Evolutionary conservation across 108 stramenopile genomes (phyloP).

Genomic region (Conticribra guillardii): DNA sequence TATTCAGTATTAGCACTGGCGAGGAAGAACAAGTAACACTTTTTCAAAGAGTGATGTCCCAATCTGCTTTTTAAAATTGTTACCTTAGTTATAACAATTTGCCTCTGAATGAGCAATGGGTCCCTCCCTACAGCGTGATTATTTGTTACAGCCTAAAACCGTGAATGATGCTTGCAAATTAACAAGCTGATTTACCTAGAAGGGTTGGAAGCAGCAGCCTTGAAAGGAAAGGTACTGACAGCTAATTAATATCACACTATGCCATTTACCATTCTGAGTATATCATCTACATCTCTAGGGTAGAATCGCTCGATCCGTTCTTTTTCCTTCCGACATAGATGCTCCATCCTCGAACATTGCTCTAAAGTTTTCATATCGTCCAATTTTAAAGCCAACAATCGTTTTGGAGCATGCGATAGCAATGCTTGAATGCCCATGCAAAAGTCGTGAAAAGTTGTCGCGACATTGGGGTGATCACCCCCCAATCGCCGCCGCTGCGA

Average conservation of each 20-base stretch:
- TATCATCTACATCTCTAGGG: conserved; percentile 58
- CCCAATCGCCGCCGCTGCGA: conserved; percentile 31
- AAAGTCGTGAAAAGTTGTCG: conserved; percentile 47
- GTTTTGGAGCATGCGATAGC: conserved; percentile 59
- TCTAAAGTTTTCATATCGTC: conserved; percentile 48
- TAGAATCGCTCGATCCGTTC: conserved; percentile 70
- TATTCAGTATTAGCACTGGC: no score
- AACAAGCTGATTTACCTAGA: no score
- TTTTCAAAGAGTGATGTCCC: no score
- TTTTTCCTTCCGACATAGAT: conserved; percentile 55
- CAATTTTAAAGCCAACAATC: conserved; percentile 44
- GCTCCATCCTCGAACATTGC: conserved; percentile 62
- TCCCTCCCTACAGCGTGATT: no score
- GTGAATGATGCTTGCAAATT: no score
- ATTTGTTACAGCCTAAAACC: no score
- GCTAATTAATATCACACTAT: background rate
- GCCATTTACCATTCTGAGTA: conserved; percentile 9
- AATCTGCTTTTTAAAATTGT: no score
- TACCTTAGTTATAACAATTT: no score
- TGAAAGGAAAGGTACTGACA: no score
- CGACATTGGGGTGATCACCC: conserved; percentile 45
- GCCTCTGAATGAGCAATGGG: no score
- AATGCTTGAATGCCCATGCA: conserved; percentile 56
- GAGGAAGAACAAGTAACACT: no score
- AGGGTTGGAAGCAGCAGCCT: no score